A percentile compares a stretch with the other conserved stretches of the same genome.
Conservation (phyloP, 441 rosid genomes). For the Corymbia calophylla region DNA sequence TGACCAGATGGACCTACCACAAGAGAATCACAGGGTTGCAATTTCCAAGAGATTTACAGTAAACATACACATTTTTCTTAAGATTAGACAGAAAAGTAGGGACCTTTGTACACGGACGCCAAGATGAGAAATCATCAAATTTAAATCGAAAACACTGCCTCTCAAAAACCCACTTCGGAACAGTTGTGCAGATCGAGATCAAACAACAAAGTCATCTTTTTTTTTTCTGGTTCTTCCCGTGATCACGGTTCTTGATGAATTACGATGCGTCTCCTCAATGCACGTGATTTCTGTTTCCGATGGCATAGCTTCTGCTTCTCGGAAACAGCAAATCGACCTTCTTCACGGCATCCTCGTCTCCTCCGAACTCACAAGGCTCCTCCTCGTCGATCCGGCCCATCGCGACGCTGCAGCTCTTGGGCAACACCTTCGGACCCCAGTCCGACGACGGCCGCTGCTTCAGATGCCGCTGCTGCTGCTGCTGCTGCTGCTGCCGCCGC, state of each 20-base stretch:
- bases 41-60: background rate
- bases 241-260: background rate
- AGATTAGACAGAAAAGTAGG: background rate
- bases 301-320: conserved; percentile 3
- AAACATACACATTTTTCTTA: background rate
- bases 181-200: background rate
- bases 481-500: background rate
- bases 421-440: conserved; percentile 3
- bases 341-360: background rate
- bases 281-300: background rate
- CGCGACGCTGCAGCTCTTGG: conserved; percentile 1
- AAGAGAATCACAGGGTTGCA: background rate
- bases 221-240: background rate
- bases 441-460: background rate
- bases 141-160: background rate
- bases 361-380: background rate
- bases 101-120: background rate
- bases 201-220: background rate
- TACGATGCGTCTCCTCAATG: background rate
- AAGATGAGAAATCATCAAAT: background rate
- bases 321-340: background rate
- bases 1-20: background rate
- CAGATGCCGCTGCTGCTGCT: background rate
- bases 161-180: background rate
- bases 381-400: conserved; percentile 8